A percentile compares a stretch with the other conserved stretches of the same genome.
Evolutionary conservation across 176 grass and related monocot genomes (phyloP).

Genomic region (Saccharum spontaneum): DNA sequence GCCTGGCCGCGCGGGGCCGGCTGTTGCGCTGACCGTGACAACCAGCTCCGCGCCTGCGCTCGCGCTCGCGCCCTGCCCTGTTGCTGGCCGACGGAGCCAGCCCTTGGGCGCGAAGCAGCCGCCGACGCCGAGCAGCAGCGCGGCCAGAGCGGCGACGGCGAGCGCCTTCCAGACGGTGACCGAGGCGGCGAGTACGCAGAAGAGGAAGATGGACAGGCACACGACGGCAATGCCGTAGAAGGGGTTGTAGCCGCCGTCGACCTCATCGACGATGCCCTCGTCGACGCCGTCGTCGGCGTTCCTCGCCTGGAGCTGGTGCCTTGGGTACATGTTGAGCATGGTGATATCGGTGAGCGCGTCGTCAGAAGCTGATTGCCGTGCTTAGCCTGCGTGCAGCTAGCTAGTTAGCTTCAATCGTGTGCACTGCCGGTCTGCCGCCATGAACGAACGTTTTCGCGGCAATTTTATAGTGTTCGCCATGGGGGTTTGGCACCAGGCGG

Average conservation of each 20-base stretch:
- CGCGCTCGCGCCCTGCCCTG: background rate
- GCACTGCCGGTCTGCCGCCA: background rate
- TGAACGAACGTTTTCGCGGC: background rate
- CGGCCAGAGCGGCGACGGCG: background rate
- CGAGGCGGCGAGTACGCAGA: slow-evolving; percentile 31
- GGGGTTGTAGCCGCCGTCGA: background rate
- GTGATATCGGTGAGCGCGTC: background rate
- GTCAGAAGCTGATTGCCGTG: background rate
- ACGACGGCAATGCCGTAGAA: slow-evolving; percentile 32
- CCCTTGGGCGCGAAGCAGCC: background rate
- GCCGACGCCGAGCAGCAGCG: slow-evolving; percentile 4
- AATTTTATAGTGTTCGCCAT: slow-evolving; percentile 18
- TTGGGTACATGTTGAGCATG: slow-evolving; percentile 38
- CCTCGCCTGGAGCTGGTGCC: background rate
- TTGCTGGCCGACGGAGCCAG: background rate
- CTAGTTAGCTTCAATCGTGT: background rate
- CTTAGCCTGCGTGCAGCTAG: background rate
- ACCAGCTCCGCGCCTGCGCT: background rate
- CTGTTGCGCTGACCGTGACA: background rate
- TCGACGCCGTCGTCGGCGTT: background rate
- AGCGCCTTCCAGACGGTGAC: slow-evolving; percentile 32
- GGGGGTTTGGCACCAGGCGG: background rate
- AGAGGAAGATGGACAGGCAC: slow-evolving; percentile 1
- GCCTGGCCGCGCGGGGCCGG: background rate
- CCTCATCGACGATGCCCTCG: background rate